phyloP scores from a whole-genome alignment of 2,329 filamentous ascomycete species.

The Exophiala viscosa region DNA sequence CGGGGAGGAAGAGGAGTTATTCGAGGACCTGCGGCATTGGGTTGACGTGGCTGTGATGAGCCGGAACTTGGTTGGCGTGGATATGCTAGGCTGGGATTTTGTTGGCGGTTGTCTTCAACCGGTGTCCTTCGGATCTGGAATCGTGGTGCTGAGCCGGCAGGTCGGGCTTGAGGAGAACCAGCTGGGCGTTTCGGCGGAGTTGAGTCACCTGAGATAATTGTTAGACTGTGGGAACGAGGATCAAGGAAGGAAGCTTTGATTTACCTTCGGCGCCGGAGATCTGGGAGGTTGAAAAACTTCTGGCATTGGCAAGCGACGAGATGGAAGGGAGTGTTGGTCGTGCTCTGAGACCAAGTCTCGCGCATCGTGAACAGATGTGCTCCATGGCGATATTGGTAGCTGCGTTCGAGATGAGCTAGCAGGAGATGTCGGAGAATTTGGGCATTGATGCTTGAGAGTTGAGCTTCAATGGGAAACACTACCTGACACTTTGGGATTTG shows the following conservation, averaged over 20 bases:
- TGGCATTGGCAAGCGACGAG: neutral
- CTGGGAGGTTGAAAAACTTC: constrained; percentile 11
- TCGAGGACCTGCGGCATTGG: neutral
- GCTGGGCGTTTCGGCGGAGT: too few relatives aligned
- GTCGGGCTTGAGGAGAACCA: too few relatives aligned
- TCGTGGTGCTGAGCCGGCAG: neutral
- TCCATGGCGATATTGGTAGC: constrained; percentile 9
- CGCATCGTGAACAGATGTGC: constrained; percentile 14
- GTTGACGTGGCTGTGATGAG: neutral
- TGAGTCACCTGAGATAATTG: too few relatives aligned
- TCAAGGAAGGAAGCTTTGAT: neutral
- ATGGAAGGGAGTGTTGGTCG: neutral
- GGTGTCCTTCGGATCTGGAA: neutral
- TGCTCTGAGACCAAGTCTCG: constrained; percentile 11
- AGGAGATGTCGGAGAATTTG: neutral
- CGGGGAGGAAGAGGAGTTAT: too few relatives aligned
- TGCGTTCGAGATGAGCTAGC: neutral
- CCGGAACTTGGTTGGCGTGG: constrained; percentile 2
- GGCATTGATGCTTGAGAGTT: neutral
- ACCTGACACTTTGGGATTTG: too few relatives aligned
- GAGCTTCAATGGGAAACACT: too few relatives aligned
- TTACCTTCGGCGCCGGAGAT: constrained; percentile 13
- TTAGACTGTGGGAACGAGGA: too few relatives aligned
- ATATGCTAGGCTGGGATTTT: neutral
- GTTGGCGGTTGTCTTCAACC: neutral